Percentiles rank a stretch among this genome's conserved stretches.
phyloP scores from a whole-genome alignment of 768 basidiomycete genomes.

The Tricholoma hemisulphureum region DNA sequence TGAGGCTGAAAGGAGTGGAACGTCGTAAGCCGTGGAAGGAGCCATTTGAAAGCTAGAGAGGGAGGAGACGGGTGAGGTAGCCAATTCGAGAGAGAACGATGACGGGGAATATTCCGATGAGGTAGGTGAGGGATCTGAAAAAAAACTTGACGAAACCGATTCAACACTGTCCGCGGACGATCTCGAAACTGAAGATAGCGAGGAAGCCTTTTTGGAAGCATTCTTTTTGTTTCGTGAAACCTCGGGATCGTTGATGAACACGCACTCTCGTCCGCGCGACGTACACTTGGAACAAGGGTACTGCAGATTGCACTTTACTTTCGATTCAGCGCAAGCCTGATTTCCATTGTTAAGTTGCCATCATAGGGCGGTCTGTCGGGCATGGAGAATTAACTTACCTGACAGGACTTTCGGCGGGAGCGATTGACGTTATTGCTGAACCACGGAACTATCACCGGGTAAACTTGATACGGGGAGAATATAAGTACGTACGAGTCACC shows the following conservation, averaged over 20 bases:
- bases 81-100: slow-evolving; percentile 7
- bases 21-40: slow-evolving; percentile 7
- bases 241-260: slow-evolving; percentile 55
- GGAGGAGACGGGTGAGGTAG: slow-evolving; percentile 8
- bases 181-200: slow-evolving; percentile 5
- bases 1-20: slow-evolving; percentile 27
- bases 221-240: slow-evolving; percentile 39
- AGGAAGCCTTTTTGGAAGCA: slow-evolving; percentile 29
- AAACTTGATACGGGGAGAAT: slow-evolving; percentile 3
- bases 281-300: slow-evolving; percentile 68
- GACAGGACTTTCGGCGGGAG: slow-evolving; percentile 67
- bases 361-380: not conserved
- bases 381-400: slow-evolving; percentile 28
- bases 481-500: slow-evolving; percentile 57
- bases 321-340: slow-evolving; percentile 69
- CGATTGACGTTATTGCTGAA: slow-evolving; percentile 45
- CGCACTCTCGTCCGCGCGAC: slow-evolving; percentile 59
- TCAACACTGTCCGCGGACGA: slow-evolving; percentile 41
- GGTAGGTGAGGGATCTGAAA: slow-evolving; percentile 10
- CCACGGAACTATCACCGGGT: not conserved
- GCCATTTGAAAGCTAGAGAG: slow-evolving; percentile 13
- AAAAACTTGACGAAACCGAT: slow-evolving; percentile 16
- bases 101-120: slow-evolving; percentile 10
- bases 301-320: slow-evolving; percentile 70
- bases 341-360: not conserved